Base-by-base conservation (phyloP, 208 protist genomes). In the Trypanosoma grayi region DNA sequence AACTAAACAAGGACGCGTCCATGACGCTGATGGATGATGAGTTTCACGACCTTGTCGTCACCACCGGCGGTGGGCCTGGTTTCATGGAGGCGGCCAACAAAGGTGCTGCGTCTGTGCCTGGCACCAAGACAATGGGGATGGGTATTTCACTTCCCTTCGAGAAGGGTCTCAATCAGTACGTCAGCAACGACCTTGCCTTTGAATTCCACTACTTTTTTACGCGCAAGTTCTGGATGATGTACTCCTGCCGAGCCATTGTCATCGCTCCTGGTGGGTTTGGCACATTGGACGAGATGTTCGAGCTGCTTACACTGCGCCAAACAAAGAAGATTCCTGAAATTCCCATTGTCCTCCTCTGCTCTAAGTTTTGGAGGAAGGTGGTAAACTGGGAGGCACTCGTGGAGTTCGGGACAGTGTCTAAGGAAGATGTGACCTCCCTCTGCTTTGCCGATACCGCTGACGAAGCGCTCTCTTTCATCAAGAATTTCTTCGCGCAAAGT, bases 151-250 rank as follows among this genome's bases (percentile, higher is more conserved):
- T 97, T 25, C 93, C 93, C 0, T 97, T 97, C 56, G 93, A 97
- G 69, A 92, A 90, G 60, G 93, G 93, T 0, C 77, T 97, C 39
- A 97, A 97, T 61, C 69, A 58, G 8, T 92, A 91, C 62, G 91
- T 97, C 37, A 83, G 81, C 2, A 31, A 79, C 14, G 83, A 81
- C n/a, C 76, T 97, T 16, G 91, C 87, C 5, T 97, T 97, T 61
- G 85, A 93, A 73, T 97, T 95, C 66, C 93, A 97, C 79, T 97
- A 97, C 83, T 97, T 97, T 74, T 97, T 97, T 65, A 95, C 93
- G 2, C 87, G 93, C 33, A 97, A 97, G 75, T 97, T 82, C 64
- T 97, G 90, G 90, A 97, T 97, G 93, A 94, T 95, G 85, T 97
- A 97, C 81, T 90, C 85, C 4, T 92, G 85, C 72, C 81, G 91